Percentiles rank a stretch among this genome's conserved stretches.
Evolutionary conservation across 345 rosid genomes (phyloP).

Genomic region (Pelargonium nanum): DNA sequence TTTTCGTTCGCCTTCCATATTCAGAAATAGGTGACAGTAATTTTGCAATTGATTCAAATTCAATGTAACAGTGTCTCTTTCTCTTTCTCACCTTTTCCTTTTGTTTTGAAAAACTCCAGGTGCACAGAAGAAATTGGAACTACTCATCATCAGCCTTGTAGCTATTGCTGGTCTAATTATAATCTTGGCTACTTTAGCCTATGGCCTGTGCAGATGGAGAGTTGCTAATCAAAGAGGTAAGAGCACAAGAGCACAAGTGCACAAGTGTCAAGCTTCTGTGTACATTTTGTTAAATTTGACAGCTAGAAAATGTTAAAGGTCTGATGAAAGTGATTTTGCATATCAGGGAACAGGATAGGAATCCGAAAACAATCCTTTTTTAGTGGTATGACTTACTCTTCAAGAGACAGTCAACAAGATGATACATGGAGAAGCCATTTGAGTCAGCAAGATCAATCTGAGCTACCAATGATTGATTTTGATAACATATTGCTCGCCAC

Average conservation of each 20-base stretch:
- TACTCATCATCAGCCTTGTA: constrained; percentile 7
- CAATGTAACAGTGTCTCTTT: neutral
- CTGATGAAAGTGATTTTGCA: too few species aligned
- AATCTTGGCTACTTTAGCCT: constrained; percentile 1
- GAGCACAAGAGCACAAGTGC: neutral
- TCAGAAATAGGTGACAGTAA: neutral
- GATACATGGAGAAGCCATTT: constrained; percentile 3
- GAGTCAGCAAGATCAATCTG: neutral
- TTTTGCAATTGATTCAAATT: neutral
- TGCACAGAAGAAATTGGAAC: neutral
- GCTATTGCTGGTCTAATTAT: neutral
- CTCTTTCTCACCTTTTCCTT: neutral
- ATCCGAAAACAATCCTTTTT: neutral
- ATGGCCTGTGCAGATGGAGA: neutral
- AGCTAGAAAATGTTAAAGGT: neutral
- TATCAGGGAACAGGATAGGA: neutral
- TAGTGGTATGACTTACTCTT: neutral
- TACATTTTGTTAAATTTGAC: neutral
- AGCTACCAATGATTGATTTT: constrained; percentile 1
- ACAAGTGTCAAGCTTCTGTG: neutral
- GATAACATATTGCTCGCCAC: constrained; percentile 3
- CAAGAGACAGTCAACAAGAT: neutral
- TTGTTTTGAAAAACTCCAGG: too few species aligned
- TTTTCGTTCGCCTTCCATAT: constrained; percentile 4
- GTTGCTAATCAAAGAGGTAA: constrained; percentile 3